phyloP scores from a whole-genome alignment of 306 rosid species.

The Fragaria nilgerrensis region DNA sequence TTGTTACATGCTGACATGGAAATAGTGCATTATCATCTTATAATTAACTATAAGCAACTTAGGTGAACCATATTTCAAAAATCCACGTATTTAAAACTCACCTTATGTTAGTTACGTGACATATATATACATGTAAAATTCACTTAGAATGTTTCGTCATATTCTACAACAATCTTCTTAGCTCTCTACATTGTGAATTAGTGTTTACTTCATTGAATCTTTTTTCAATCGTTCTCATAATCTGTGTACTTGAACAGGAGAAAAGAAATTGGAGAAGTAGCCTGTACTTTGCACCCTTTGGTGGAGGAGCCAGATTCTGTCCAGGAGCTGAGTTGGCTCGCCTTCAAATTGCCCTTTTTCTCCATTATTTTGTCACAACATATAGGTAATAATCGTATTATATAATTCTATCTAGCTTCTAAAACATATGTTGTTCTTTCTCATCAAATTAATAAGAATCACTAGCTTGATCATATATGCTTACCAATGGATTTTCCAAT shows the following conservation, averaged over 20 bases:
- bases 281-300: conserved; percentile 79
- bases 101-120: no score
- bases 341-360: conserved; percentile 85
- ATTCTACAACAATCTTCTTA: no score
- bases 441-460: neutral
- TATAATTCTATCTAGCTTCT: neutral
- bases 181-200: no score
- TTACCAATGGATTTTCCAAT: conserved; percentile 5
- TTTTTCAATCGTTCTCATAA: neutral
- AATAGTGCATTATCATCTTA: no score
- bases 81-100: no score
- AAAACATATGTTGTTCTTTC: neutral
- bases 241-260: conserved; percentile 32
- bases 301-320: conserved; percentile 94
- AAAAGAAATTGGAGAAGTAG: conserved; percentile 86
- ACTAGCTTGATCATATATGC: neutral
- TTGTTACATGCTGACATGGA: no score
- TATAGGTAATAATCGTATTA: conserved; percentile 40
- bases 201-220: neutral
- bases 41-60: no score
- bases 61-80: no score
- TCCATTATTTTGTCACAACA: conserved; percentile 66
- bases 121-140: no score
- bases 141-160: no score
- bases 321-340: conserved; percentile 94